Evolutionary conservation across 169 alveolate genomes (phyloP), one percentile per base, ranked within the genome.

Genomic region (Eimeria acervulina): DNA sequence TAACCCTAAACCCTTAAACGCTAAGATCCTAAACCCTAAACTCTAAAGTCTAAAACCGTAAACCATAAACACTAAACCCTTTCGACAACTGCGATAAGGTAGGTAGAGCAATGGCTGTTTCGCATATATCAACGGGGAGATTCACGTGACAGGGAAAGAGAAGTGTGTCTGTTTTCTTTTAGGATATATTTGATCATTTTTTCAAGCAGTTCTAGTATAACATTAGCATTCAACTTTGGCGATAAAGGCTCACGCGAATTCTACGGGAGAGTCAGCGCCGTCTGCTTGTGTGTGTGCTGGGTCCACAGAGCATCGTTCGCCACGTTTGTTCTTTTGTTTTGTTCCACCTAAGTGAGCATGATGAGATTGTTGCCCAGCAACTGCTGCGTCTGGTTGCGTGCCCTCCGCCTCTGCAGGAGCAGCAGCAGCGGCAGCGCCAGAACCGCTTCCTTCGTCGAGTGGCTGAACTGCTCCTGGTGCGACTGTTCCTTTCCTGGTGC

Each of bases 401-500:
- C 42, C 72, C 17, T 81, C 90, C 47, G 44, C 26, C 3, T 47
- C 90, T 47, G 47, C 90, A 23, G 44, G 51, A 26, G 72, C 28
- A 17, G 72, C n/a, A 17, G 42, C 70, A n/a, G 26, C 90, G 28
- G 51, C 23, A 84, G 38, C 31, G 80, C 52, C n/a, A n/a, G n/a
- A n/a, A n/a, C n/a, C n/a, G n/a, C n/a, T n/a, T n/a, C n/a, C 52
- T 26, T 19, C 80, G 26, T 84, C 78, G 8, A 36, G 28, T 17
- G 33, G 26, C 78, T 55, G 80, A 31, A 33, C 42, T 68, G 59
- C 28, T 59, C 78, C 76, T 59, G 93, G 4, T 10, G 61, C 6
- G 44, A 36, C 31, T 36, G 93, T 84, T 51, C 76, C 93, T 59
- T 84, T 84, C n/a, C 93, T 59, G 93, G 26, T 84, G 19, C 80